These are phyloP conservation scores for Dactylis glomerata DNA, from an alignment of 176 grass and related monocot species.

Conservation along the genomic window DNA sequence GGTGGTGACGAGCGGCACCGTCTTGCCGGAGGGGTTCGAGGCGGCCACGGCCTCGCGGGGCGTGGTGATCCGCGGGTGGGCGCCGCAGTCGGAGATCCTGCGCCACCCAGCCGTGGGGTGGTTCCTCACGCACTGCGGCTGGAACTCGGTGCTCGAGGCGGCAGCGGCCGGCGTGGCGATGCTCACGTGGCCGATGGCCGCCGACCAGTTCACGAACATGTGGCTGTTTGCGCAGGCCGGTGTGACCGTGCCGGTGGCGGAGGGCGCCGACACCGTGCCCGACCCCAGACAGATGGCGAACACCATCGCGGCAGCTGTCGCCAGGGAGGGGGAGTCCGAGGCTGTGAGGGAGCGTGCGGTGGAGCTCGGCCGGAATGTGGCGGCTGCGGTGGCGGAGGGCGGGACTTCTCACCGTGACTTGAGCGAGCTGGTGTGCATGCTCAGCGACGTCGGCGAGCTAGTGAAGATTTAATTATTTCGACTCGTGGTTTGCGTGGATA, in stretches of 20 bases:
- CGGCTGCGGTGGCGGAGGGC: constrained; percentile 26
- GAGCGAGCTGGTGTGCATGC: constrained; percentile 2
- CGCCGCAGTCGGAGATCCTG: constrained; percentile 51
- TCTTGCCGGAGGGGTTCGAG: constrained; percentile 35
- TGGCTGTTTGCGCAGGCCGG: constrained; percentile 33
- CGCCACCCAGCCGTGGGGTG: constrained; percentile 45
- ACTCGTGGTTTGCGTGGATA: too few species aligned
- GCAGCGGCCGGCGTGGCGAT: constrained; percentile 36
- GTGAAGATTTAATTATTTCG: too few species aligned
- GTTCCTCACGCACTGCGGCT: constrained; percentile 56
- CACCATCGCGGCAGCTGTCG: constrained; percentile 2
- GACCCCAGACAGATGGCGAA: constrained; percentile 21
- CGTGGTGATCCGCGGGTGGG: constrained; percentile 37
- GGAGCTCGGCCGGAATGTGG: constrained; percentile 22
- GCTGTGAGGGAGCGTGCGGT: constrained; percentile 15
- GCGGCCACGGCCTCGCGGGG: constrained; percentile 16
- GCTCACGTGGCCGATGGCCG: constrained; percentile 56
- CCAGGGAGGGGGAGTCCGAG: not conserved
- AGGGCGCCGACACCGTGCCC: constrained; percentile 24
- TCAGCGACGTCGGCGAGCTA: not conserved
- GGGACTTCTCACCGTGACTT: constrained; percentile 40
- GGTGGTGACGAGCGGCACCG: constrained; percentile 19
- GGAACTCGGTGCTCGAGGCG: constrained; percentile 58
- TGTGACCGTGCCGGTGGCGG: constrained; percentile 40
- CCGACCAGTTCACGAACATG: constrained; percentile 57